These are phyloP conservation scores for Forsythia suspensa DNA, from an alignment of 257 asterid species.

Conservation along the genomic window DNA sequence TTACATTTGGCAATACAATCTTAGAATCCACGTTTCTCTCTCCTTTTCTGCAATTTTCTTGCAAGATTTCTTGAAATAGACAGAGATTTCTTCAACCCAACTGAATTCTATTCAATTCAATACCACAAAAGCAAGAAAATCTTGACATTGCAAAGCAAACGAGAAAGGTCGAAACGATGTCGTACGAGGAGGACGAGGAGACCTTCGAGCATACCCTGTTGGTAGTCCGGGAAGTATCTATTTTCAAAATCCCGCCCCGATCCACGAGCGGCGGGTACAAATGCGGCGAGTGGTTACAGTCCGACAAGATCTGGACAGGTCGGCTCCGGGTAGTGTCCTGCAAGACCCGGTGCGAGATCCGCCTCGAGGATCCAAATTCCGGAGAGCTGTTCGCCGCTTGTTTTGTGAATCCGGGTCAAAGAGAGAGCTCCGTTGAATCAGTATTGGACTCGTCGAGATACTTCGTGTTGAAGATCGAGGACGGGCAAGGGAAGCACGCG, in stretches of 20 bases:
- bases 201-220: constrained; percentile 91
- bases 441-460: constrained; percentile 90
- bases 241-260: constrained; percentile 95
- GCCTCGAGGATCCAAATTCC: constrained; percentile 85
- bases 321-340: constrained; percentile 88
- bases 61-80: background rate
- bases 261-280: constrained; percentile 96
- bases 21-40: constrained; percentile 36
- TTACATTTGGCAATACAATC: constrained; percentile 22
- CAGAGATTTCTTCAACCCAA: background rate
- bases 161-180: constrained; percentile 42
- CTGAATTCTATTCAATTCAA: background rate
- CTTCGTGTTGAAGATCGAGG: constrained; percentile 91
- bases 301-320: constrained; percentile 99
- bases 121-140: background rate
- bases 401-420: constrained; percentile 80
- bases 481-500: constrained; percentile 89
- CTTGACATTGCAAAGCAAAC: background rate
- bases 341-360: constrained; percentile 87
- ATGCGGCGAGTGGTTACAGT: constrained; percentile 98
- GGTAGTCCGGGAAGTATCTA: constrained; percentile 93
- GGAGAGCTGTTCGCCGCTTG: constrained; percentile 97
- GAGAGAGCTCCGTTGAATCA: constrained; percentile 86
- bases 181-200: constrained; percentile 79
- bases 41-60: background rate